Evolutionary conservation across 2,329 filamentous ascomycete species (phyloP).

Genomic region (Aspergillus vadensis): DNA sequence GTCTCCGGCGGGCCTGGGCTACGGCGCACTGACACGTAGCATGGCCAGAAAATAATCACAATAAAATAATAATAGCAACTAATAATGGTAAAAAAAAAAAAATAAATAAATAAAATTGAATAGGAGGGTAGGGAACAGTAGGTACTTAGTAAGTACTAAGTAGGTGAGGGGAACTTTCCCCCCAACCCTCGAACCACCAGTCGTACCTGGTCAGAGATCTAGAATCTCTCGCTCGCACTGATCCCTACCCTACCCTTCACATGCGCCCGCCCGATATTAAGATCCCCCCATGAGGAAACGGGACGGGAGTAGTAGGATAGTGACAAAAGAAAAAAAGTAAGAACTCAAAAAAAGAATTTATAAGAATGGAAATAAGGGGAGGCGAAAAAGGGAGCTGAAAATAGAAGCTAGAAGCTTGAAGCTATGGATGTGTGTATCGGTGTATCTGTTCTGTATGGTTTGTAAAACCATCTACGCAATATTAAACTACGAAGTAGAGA

Average conservation of each 20-base stretch:
- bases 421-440: too few relatives aligned
- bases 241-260: constrained; percentile 12
- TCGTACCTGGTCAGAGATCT: constrained; percentile 19
- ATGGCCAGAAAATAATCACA: not conserved
- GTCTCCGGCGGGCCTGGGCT: not conserved
- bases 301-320: not conserved
- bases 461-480: too few relatives aligned
- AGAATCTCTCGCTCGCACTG: constrained; percentile 21
- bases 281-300: not conserved
- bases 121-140: constrained; percentile 6
- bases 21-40: constrained; percentile 6
- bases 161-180: constrained; percentile 1
- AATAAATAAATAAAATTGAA: not conserved
- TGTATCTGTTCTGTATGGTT: too few relatives aligned
- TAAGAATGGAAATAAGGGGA: too few relatives aligned
- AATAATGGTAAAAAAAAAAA: not conserved
- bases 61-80: not conserved
- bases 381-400: too few relatives aligned
- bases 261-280: constrained; percentile 8
- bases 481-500: too few relatives aligned
- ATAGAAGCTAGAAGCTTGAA: too few relatives aligned
- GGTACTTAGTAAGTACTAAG: not conserved
- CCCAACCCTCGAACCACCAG: not conserved
- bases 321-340: not conserved
- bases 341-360: not conserved